These are phyloP conservation scores for Tetrahymena elliotti DNA, from an alignment of 73 alveolate species.

Conservation along the genomic window DNA sequence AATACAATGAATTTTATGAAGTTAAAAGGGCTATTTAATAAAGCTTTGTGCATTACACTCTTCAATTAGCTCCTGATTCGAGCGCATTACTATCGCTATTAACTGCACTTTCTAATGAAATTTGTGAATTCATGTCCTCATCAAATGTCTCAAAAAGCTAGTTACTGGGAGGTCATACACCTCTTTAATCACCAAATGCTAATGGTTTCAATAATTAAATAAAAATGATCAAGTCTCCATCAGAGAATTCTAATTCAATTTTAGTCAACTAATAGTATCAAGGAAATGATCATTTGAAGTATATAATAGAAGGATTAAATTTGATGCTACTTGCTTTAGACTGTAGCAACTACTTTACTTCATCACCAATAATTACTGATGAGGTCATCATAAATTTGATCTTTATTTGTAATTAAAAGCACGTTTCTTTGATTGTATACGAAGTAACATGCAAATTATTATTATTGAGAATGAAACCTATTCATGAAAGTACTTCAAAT, in stretches of 20 bases:
- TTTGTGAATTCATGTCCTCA: background rate
- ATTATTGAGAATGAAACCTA: background rate
- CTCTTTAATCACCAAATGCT: background rate
- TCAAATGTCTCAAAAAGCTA: background rate
- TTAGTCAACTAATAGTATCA: background rate
- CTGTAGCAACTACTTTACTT: background rate
- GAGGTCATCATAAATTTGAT: background rate
- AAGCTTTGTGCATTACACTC: background rate
- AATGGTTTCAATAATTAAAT: background rate
- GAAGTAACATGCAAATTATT: background rate
- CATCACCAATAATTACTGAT: background rate
- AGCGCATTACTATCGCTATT: background rate
- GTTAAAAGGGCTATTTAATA: background rate
- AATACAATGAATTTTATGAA: background rate
- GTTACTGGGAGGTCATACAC: background rate
- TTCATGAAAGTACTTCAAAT: background rate
- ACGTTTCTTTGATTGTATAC: background rate
- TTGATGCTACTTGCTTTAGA: background rate
- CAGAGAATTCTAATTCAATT: background rate
- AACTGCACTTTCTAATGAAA: background rate
- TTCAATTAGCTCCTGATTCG: background rate
- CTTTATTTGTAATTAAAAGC: background rate
- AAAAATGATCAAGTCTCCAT: background rate
- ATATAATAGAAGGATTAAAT: background rate
- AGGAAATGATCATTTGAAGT: background rate